Evolutionary conservation across 352 stramenopile species (phyloP), one percentile per base, ranked within the genome.

Genomic region (Thalassiosira delicatula): DNA sequence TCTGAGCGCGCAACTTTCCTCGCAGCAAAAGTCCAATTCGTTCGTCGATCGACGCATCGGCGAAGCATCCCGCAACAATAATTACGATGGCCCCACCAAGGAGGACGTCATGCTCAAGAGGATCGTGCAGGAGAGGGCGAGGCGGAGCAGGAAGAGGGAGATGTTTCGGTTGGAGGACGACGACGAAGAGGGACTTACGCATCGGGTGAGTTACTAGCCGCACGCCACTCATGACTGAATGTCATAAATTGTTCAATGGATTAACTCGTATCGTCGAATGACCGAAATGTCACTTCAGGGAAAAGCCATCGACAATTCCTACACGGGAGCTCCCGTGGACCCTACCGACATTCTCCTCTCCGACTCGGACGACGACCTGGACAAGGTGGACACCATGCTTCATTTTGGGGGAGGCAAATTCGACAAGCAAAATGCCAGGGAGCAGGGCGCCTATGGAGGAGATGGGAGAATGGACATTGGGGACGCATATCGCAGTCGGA

Each of bases 391-490:
- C 82, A 95, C 90, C 3, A 76, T 86, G 66, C 70, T 94, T n/a
- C 88, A 95, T 82, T 95, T 94, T 75, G 91, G 90, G 46, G 90
- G 90, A 12, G 95, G 97, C 53, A 92, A 95, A 32, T 97, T 97
- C 63, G 93, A 96, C 60, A 93, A 93, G 53, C 84, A 95, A 8
- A 94, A 94, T 60, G 84, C 87, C 0, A 75, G 84, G 73, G 76
- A 80, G 25, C 62, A 40, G 21, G 65, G 65, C 4, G 66, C 76
- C 7, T 94, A 94, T 54, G 87, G 86, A 25, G 46, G 23, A 40
- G 27, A 46, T n/a, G n/a, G n/a, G n/a, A n/a, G n/a, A n/a, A n/a
- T n/a, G n/a, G n/a, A n/a, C n/a, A n/a, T n/a, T n/a, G n/a, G n/a
- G n/a, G n/a, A n/a, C n/a, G n/a, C n/a, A n/a, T n/a, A n/a, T n/a